phyloP scores from a whole-genome alignment of 208 protist genomes.

The Dictyostelium gargantuum region DNA sequence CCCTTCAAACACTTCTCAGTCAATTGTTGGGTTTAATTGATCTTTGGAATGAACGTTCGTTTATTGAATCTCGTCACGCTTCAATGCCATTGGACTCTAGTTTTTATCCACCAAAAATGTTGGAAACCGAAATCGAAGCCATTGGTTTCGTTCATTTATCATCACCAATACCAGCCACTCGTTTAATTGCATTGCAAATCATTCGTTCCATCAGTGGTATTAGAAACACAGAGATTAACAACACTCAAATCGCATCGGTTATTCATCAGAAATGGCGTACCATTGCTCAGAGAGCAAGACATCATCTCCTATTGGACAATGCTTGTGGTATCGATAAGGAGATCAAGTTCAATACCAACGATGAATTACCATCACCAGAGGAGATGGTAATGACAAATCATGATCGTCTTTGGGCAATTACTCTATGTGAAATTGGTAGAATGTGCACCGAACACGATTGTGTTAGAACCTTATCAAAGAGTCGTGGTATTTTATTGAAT shows the following conservation, averaged over 20 bases:
- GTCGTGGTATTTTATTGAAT: conserved; percentile 6
- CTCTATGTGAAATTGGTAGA: conserved; percentile 6
- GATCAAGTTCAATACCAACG: conserved; percentile 17
- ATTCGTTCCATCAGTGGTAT: conserved; percentile 30
- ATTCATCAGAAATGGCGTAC: conserved; percentile 14
- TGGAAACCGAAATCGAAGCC: conserved; percentile 48
- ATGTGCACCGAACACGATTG: conserved; percentile 16
- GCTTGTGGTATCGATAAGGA: conserved; percentile 32
- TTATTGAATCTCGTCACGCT: conserved; percentile 45
- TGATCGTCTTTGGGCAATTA: conserved; percentile 39
- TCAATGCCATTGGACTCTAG: not conserved
- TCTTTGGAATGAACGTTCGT: conserved; percentile 56
- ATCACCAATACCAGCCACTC: not conserved
- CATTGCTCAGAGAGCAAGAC: conserved; percentile 9
- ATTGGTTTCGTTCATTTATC: conserved; percentile 29
- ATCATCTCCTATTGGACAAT: conserved; percentile 36
- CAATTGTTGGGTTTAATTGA: conserved; percentile 37
- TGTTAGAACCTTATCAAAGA: conserved; percentile 19
- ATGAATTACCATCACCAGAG: conserved; percentile 19
- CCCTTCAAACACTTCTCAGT: not conserved
- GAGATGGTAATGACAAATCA: not conserved
- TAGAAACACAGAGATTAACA: conserved; percentile 30
- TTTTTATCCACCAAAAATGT: conserved; percentile 58
- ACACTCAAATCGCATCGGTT: conserved; percentile 24
- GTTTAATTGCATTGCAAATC: not conserved